phyloP scores from a whole-genome alignment of 371 early-diverging fungal genomes.

The Haplosporangium sp. region DNA sequence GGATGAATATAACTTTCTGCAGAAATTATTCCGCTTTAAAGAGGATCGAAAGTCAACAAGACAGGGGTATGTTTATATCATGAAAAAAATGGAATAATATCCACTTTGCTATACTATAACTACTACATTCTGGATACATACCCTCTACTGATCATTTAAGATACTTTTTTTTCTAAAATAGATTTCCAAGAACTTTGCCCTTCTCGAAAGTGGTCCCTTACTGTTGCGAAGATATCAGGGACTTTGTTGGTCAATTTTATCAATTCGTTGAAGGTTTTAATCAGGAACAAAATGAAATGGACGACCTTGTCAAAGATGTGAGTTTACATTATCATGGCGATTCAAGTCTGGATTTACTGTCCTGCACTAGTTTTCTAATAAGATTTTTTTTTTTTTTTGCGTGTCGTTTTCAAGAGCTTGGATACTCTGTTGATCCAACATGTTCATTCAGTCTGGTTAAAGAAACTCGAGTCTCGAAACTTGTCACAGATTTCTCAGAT shows the following conservation, averaged over 20 bases:
- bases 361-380: not conserved
- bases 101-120: too few species aligned
- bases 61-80: slow-evolving; percentile 37
- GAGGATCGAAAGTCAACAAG: slow-evolving; percentile 54
- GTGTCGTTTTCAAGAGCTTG: slow-evolving; percentile 64
- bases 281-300: slow-evolving; percentile 88
- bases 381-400: not conserved
- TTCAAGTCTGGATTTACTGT: too few species aligned
- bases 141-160: too few species aligned
- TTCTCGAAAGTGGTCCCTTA: slow-evolving; percentile 87
- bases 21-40: slow-evolving; percentile 59
- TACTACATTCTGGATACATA: too few species aligned
- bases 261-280: slow-evolving; percentile 88
- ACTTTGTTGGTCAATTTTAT: slow-evolving; percentile 85
- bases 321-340: not conserved
- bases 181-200: slow-evolving; percentile 84
- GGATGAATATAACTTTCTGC: slow-evolving; percentile 68
- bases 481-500: slow-evolving; percentile 86
- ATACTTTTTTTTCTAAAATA: slow-evolving; percentile 30
- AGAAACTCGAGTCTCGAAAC: slow-evolving; percentile 74
- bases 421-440: slow-evolving; percentile 82
- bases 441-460: slow-evolving; percentile 76
- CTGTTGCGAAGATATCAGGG: slow-evolving; percentile 77
- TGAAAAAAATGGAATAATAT: too few species aligned
- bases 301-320: slow-evolving; percentile 87